Base-by-base conservation (phyloP, 2,329 filamentous ascomycete species). In the Dothistroma pini region DNA sequence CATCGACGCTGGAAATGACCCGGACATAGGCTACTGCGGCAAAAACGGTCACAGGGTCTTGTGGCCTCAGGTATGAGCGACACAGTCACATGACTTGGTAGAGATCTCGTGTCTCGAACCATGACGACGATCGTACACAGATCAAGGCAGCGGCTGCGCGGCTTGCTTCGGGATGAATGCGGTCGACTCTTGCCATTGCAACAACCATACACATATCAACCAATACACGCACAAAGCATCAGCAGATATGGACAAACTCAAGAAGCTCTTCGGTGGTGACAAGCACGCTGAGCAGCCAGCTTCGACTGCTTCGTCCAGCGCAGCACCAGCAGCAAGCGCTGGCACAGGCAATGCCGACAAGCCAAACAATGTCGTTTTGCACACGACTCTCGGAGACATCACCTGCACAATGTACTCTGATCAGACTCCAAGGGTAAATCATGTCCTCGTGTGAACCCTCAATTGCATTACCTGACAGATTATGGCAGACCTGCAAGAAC, bases 381-480 rank as follows among this genome's bases (percentile, higher is more conserved):
- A 73, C 66, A 74, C 72, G 44, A 74, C 69, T 11, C 64, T 74
- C 14, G 72, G 72, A 35, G 70, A 72, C 63, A 74, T 74, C 63
- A 72, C 68, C 32, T 71, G 73, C 44, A 66, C 68, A 25, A 64
- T 74, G 21, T 74, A 65, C 67, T 66, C 64, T 14, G 65, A 72
- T 19, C 65, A 73, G 64, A 72, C 71, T 12, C 72, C 72, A 56
- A 69, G 64, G 57, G 71, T 72, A 62, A 58, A 64, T 56, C 19
- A 47, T 44, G 41, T 44, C 34, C 34, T 35, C 21, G 54, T n/a
- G 10, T 6, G 21, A 29, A 44, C 38, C 4, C 19, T 8, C 14
- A 4, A 51, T 4, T 51, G 48, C 48, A 29, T 21, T 29, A 29
- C 25, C 25, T 29, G 25, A 29, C 25, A 29, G 25, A 29, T 29